Evolutionary conservation across 164 flowering plant species (phyloP), one percentile per base, ranked within the genome.

Genomic region (Magnolia officinalis): DNA sequence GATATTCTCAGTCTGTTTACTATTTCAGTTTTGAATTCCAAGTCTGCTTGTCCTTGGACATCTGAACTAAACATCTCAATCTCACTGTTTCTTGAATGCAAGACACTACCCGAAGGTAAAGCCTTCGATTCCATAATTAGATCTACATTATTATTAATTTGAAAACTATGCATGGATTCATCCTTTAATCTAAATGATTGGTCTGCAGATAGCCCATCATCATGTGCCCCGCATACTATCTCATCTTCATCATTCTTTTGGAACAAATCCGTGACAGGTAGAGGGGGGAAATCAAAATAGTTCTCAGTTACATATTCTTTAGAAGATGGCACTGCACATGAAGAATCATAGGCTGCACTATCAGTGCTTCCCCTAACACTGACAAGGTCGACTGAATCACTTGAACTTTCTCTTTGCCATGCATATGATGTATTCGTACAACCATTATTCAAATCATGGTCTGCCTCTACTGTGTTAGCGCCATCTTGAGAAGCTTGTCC

Each of bases 241-340:
- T 81, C 73, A 74, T 83, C 84, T 64, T 73, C 75, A 31, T 67
- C 83, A 75, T 80, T 80, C 80, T 82, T 86, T 70, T 78, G 84
- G 80, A 93, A 90, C 81, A 93, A 83, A 87, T 93, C 75, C 52
- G 90, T 89, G 74, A 90, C 89, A 66, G 95, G 92, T 77, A 93
- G 84, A 79, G 88, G 76, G 66, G 97, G 93, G 83, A 88, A 90
- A 78, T 88, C 94, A 80, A 85, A 87, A 82, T 77, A 85, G 76
- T 74, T 78, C 63, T 84, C 90, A 65, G 72, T 77, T 72, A 61
- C 72, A 81, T 68, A 82, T 45, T 81, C 65, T 64, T 86, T 78
- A 70, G 85, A 84, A 74, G 80, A 74, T 76, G 83, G 80, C 74
- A 82, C n/a, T 72, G 74, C 78, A 73, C 75, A 75, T 76, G 89